A percentile compares a stretch with the other conserved stretches of the same genome.
Conservation (phyloP, 208 protist species). For the Leishmania turanica region DNA sequence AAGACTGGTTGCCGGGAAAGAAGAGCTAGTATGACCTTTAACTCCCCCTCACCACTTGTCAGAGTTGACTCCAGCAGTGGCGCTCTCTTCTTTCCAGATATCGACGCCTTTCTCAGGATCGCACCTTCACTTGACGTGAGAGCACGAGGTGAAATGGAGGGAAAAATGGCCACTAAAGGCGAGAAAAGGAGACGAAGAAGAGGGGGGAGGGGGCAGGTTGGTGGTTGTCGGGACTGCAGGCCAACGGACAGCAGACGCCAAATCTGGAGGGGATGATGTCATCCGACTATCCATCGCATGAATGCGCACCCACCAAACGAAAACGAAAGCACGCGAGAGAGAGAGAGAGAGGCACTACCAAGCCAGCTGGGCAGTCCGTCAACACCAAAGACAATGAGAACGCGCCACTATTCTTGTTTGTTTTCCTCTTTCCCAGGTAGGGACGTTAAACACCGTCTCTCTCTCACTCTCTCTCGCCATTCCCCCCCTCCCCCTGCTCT, state of each 20-base stretch:
- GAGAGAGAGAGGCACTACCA: background rate
- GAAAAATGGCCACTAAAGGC: background rate
- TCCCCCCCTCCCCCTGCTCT: background rate
- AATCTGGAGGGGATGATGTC: background rate
- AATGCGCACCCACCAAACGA: background rate
- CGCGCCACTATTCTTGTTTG: background rate
- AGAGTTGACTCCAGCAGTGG: background rate
- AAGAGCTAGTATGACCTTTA: background rate
- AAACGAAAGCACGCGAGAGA: background rate
- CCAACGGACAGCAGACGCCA: background rate
- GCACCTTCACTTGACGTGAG: background rate
- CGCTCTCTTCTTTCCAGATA: no score
- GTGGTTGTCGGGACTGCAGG: background rate
- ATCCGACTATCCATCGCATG: background rate
- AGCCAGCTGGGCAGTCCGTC: background rate
- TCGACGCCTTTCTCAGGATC: background rate
- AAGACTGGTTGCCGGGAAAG: background rate
- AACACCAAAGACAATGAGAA: background rate
- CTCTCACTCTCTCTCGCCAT: background rate
- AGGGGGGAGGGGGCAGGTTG: background rate
- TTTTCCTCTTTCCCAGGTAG: background rate
- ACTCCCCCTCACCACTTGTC: no score
- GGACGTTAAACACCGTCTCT: background rate
- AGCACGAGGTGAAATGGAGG: background rate
- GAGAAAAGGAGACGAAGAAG: background rate